Percentiles rank a stretch among this genome's conserved stretches.
These are phyloP conservation scores for Gastrolobium villosum DNA, from an alignment of 306 rosid genomes.

Conservation along the genomic window DNA sequence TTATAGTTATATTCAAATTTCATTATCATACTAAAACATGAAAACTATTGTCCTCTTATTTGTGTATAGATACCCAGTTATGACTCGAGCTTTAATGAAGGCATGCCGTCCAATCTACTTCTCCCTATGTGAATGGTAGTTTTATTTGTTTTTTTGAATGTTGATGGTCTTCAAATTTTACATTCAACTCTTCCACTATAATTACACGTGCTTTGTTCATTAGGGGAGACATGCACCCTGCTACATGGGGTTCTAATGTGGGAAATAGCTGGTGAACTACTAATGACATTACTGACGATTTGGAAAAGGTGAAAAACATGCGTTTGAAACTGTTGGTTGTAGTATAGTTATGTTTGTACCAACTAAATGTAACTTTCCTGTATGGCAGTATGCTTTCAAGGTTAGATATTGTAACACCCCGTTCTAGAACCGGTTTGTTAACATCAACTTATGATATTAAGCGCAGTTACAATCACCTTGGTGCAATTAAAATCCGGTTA, in stretches of 20 bases:
- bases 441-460: no score
- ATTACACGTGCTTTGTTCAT: conserved; percentile 21
- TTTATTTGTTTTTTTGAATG: background rate
- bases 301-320: conserved; percentile 81
- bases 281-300: conserved; percentile 74
- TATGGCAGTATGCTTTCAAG: conserved; percentile 80
- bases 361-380: background rate
- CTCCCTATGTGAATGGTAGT: conserved; percentile 96
- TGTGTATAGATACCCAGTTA: conserved; percentile 81
- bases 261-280: conserved; percentile 99
- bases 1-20: background rate
- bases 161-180: background rate
- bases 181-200: conserved; percentile 13
- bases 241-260: conserved; percentile 81
- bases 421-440: no score
- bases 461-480: no score
- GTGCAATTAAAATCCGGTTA: no score
- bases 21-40: background rate
- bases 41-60: conserved; percentile 25
- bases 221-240: conserved; percentile 99
- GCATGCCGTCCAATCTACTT: conserved; percentile 88
- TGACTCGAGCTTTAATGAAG: conserved; percentile 90
- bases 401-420: no score
- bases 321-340: no score
- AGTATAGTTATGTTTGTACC: no score